These are phyloP conservation scores for Candida andamanensis DNA, from an alignment of 805 yeast species.

Conservation along the genomic window DNA sequence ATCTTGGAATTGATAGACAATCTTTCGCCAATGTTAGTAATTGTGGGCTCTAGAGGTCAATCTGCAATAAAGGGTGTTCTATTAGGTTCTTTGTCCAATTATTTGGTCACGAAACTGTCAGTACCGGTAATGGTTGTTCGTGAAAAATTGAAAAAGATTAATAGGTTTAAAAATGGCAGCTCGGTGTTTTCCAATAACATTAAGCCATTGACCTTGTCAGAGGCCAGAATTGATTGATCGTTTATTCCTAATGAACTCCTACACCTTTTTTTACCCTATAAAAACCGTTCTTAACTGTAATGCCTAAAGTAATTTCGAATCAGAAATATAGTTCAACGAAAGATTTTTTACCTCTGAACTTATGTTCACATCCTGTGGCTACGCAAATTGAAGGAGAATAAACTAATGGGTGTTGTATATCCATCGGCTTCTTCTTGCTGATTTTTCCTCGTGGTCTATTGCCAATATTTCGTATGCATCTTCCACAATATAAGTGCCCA, in stretches of 20 bases:
- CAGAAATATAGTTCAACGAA: conserved; percentile 49
- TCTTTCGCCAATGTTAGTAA: conserved; percentile 65
- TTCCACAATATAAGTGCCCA: conserved; percentile 85
- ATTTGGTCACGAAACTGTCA: conserved; percentile 62
- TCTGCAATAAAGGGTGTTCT: conserved; percentile 69
- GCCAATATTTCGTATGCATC: conserved; percentile 69
- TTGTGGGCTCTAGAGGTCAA: conserved; percentile 73
- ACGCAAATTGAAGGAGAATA: conserved; percentile 59
- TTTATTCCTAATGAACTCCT: neutral
- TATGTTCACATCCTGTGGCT: conserved; percentile 43
- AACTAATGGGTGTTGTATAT: conserved; percentile 30
- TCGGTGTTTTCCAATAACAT: conserved; percentile 53
- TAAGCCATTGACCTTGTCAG: conserved; percentile 45
- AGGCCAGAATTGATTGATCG: conserved; percentile 40
- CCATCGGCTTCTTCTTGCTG: conserved; percentile 13
- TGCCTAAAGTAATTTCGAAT: neutral
- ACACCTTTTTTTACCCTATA: too few species aligned
- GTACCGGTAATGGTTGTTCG: conserved; percentile 82
- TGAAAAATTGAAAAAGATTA: conserved; percentile 63
- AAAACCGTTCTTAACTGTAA: too few species aligned
- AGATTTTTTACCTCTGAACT: conserved; percentile 39
- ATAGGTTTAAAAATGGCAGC: conserved; percentile 46
- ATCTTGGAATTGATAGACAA: conserved; percentile 66
- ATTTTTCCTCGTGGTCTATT: conserved; percentile 29
- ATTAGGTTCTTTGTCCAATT: conserved; percentile 68